A percentile compares a stretch with the other conserved stretches of the same genome.
Evolutionary conservation across 805 yeast species (phyloP).

Genomic region (Debaryomyces prosopidis): DNA sequence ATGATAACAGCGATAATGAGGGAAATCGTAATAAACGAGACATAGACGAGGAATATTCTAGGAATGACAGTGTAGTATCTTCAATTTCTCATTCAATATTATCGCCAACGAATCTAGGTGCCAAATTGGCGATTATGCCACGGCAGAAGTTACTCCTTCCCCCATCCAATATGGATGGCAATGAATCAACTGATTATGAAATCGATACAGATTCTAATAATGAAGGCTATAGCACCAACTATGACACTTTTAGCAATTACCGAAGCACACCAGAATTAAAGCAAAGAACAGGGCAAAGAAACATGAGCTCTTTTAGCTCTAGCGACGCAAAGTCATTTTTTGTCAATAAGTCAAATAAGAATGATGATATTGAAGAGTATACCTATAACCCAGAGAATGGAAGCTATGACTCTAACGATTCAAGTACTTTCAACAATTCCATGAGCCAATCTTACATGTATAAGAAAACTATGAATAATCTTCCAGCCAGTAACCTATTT

Average conservation of each 20-base stretch:
- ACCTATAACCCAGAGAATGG: slow-evolving; percentile 16
- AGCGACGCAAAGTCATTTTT: slow-evolving; percentile 16
- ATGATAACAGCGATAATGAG: slow-evolving; percentile 6
- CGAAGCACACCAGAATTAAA: not conserved
- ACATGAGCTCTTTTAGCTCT: slow-evolving; percentile 12
- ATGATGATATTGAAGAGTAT: slow-evolving; percentile 11
- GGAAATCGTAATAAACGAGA: slow-evolving; percentile 5
- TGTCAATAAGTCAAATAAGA: not conserved
- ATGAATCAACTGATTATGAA: slow-evolving; percentile 24
- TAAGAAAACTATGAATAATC: slow-evolving; percentile 8
- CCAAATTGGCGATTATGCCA: slow-evolving; percentile 33
- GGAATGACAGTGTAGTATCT: slow-evolving; percentile 15
- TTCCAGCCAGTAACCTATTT: not conserved
- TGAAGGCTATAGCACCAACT: slow-evolving; percentile 3
- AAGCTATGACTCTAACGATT: slow-evolving; percentile 18
- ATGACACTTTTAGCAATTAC: slow-evolving; percentile 1
- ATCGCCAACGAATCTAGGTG: slow-evolving; percentile 44
- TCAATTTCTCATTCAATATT: slow-evolving; percentile 14
- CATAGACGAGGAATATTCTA: slow-evolving; percentile 2
- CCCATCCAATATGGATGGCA: slow-evolving; percentile 17
- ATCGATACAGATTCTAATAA: slow-evolving; percentile 20
- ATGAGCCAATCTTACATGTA: slow-evolving; percentile 15
- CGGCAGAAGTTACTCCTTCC: slow-evolving; percentile 29
- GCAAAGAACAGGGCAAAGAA: slow-evolving; percentile 8
- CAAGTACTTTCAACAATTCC: slow-evolving; percentile 5